These are phyloP conservation scores for Xylariaceae sp. DNA, from an alignment of 2,329 filamentous ascomycete genomes.

Conservation along the genomic window DNA sequence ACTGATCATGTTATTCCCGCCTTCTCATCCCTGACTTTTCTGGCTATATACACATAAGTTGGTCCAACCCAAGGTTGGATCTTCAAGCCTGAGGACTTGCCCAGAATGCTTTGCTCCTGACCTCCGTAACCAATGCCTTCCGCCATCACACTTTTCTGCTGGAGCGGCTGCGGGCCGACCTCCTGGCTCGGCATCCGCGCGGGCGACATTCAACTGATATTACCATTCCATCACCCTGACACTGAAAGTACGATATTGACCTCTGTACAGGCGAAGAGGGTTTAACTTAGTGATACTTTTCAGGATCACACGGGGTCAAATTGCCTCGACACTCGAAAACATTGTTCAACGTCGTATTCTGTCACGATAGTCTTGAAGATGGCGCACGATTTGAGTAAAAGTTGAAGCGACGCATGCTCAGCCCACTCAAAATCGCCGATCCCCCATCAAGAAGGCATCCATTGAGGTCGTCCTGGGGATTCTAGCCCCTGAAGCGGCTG, in stretches of 20 bases:
- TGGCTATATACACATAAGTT: not conserved
- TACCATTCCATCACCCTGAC: too few species aligned
- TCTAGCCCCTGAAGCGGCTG: slow-evolving; percentile 39
- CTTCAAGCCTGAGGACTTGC: not conserved
- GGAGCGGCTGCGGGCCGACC: not conserved
- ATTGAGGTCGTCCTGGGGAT: slow-evolving; percentile 43
- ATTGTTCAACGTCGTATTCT: too few species aligned
- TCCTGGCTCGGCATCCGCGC: not conserved
- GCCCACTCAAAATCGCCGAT: slow-evolving; percentile 5
- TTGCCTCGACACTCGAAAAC: too few species aligned
- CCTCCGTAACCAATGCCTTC: not conserved
- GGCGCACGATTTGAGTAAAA: not conserved
- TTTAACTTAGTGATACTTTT: too few species aligned
- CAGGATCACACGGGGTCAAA: too few species aligned
- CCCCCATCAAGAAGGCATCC: slow-evolving; percentile 29
- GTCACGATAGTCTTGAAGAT: not conserved
- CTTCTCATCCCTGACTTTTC: not conserved
- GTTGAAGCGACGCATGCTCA: not conserved
- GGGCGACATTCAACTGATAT: too few species aligned
- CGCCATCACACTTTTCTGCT: not conserved
- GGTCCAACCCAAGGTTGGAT: not conserved
- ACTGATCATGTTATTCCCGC: not conserved
- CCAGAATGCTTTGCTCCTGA: not conserved
- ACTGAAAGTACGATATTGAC: too few species aligned
- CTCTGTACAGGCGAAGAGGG: too few species aligned